phyloP scores from a whole-genome alignment of 495 filamentous ascomycete genomes.

The Podospora tetraspora region DNA sequence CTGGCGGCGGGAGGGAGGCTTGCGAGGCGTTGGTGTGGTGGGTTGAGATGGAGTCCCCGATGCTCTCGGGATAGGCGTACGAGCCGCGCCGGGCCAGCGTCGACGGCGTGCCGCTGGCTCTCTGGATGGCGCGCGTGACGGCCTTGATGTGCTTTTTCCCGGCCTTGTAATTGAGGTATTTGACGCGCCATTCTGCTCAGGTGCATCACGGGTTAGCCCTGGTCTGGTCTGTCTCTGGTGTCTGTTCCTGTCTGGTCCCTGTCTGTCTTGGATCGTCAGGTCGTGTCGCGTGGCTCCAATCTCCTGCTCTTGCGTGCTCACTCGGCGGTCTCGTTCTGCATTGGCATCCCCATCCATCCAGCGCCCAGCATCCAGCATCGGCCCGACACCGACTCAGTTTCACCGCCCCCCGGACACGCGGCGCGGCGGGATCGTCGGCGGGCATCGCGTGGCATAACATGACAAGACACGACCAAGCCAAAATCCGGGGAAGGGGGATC shows the following conservation, averaged over 20 bases:
- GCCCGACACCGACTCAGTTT: neutral
- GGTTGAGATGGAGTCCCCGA: conserved; percentile 13
- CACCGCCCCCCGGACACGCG: neutral
- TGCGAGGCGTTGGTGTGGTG: conserved; percentile 3
- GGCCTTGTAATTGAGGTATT: conserved; percentile 90
- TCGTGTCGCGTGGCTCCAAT: neutral
- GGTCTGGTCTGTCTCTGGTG: neutral
- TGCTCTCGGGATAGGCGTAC: conserved; percentile 20
- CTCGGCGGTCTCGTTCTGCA: neutral
- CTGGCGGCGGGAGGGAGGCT: neutral
- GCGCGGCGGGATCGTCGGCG: conserved; percentile 1
- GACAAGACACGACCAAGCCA: neutral
- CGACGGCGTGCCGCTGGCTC: conserved; percentile 52
- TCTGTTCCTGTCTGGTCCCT: neutral
- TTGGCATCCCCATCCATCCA: neutral
- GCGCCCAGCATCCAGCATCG: neutral
- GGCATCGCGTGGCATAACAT: neutral
- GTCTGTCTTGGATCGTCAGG: neutral
- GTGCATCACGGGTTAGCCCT: conserved; percentile 1
- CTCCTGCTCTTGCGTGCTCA: neutral
- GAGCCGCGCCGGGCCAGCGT: conserved; percentile 24
- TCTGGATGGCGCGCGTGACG: conserved; percentile 62
- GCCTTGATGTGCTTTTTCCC: conserved; percentile 89
- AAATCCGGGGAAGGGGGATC: conserved; percentile 2
- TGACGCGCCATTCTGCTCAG: conserved; percentile 70